Evolutionary conservation across 2,329 filamentous ascomycete genomes (phyloP), one percentile per base, ranked within the genome.

Genomic region (Cucurbitaria berberidis): DNA sequence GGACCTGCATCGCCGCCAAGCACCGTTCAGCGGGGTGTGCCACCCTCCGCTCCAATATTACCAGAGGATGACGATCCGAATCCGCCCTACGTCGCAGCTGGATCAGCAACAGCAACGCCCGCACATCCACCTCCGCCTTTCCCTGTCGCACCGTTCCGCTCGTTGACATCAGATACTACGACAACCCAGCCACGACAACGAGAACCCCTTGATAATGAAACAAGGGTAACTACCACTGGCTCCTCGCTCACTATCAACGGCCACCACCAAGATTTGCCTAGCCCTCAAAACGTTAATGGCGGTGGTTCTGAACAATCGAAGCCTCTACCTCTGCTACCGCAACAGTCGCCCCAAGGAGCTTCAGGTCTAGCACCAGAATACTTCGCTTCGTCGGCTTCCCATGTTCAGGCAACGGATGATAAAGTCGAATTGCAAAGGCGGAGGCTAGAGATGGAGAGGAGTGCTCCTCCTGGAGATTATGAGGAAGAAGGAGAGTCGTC

Each of bases 341-440:
- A 57, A 22, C 60, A 51, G 22, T 59, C 51, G 9, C 50, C 54
- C 13, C 54, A 41, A 13, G 30, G 39, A 27, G 55, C 52, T 22
- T 63, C 63, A 32, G 55, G 63, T 18, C 43, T 59, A 15, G 62
- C 58, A 30, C 69, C 66, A 47, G 53, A 67, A 18, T 73, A 74
- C 59, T 55, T 58, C 54, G 48, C 67, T 18, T 56, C 63, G 1
- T 63, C 65, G 16, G 65, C 78, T 8, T 67, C 69, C 8, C 64
- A 68, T 34, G 60, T 73, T 2, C 73, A 58, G 57, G 70, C 76
- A 3, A 78, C 75, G 13, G 90, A 95, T 49, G 93, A 96, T 72
- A 95, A 96, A 72, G 86, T 88, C 63, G 91, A 96, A 69, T 77
- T 91, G 6, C 89, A 93, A 45, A 67, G 76, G 15, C 70, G 72